phyloP scores from a whole-genome alignment of 768 basidiomycete genomes.

The Gloeostereum incarnatum region DNA sequence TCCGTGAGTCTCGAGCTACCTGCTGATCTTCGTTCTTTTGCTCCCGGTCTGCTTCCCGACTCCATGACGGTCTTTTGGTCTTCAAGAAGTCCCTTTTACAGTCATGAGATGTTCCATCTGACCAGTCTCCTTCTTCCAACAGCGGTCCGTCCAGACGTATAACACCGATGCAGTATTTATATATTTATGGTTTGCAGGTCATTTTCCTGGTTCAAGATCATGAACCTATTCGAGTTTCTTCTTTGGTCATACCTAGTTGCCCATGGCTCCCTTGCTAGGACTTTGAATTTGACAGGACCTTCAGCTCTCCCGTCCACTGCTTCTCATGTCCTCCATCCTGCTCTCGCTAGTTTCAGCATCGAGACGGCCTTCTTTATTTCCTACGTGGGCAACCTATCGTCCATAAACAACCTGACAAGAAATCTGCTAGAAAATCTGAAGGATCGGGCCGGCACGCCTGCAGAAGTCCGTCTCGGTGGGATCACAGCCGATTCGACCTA shows the following conservation, averaged over 20 bases:
- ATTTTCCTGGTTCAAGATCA: no score
- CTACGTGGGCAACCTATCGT: slow-evolving; percentile 34
- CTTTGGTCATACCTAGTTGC: slow-evolving; percentile 6
- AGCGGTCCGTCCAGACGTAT: no score
- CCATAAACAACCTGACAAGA: slow-evolving; percentile 32
- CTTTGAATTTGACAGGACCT: slow-evolving; percentile 28
- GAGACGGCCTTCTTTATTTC: slow-evolving; percentile 46
- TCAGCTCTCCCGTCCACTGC: slow-evolving; percentile 31
- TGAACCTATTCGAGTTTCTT: not conserved
- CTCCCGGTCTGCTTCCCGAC: no score
- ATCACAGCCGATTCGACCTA: slow-evolving; percentile 46
- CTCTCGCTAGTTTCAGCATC: slow-evolving; percentile 44
- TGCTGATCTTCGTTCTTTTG: not conserved
- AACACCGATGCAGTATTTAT: no score
- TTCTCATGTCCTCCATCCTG: slow-evolving; percentile 30
- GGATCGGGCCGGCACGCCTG: slow-evolving; percentile 31
- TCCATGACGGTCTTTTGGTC: no score
- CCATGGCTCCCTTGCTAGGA: slow-evolving; percentile 5
- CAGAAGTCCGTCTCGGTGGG: slow-evolving; percentile 41
- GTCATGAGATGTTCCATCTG: no score
- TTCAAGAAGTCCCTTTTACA: no score
- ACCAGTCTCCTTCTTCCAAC: no score
- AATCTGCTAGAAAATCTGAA: slow-evolving; percentile 36
- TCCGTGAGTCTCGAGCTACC: not conserved
- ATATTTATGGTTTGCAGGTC: no score